phyloP scores from a whole-genome alignment of 352 stramenopile species.

The Globisporangium canariense region DNA sequence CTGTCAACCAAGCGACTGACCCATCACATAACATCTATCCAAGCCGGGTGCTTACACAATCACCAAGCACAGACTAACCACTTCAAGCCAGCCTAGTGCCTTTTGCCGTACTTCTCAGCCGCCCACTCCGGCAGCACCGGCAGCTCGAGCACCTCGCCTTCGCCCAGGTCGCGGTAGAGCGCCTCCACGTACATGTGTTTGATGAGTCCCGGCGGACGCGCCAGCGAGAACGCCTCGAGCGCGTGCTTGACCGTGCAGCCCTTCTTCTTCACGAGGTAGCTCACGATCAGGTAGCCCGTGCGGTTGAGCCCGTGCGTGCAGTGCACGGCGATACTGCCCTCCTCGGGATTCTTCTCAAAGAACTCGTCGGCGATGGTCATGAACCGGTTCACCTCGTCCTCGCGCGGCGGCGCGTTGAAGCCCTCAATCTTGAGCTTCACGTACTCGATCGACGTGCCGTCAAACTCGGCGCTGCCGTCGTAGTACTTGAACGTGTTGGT shows the following conservation, averaged over 20 bases:
- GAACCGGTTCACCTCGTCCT: slow-evolving; percentile 54
- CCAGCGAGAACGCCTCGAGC: slow-evolving; percentile 55
- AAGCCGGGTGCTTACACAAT: not conserved
- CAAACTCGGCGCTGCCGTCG: slow-evolving; percentile 50
- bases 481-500: slow-evolving; percentile 88
- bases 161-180: slow-evolving; percentile 50
- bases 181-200: slow-evolving; percentile 84
- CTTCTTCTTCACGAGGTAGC: slow-evolving; percentile 63
- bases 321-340: slow-evolving; percentile 63
- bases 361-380: slow-evolving; percentile 67
- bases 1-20: not conserved
- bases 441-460: slow-evolving; percentile 48
- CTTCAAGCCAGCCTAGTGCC: slow-evolving; percentile 5
- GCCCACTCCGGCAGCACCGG: slow-evolving; percentile 65
- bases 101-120: slow-evolving; percentile 56
- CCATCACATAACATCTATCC: slow-evolving; percentile 3
- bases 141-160: slow-evolving; percentile 36
- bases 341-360: slow-evolving; percentile 29
- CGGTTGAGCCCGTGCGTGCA: slow-evolving; percentile 80
- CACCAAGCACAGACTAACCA: not conserved
- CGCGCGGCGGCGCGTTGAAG: slow-evolving; percentile 48
- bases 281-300: slow-evolving; percentile 74
- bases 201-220: slow-evolving; percentile 70
- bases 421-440: slow-evolving; percentile 79
- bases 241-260: slow-evolving; percentile 48